Percentiles rank a stretch among this genome's conserved stretches.
phyloP scores from a whole-genome alignment of 345 rosid genomes.

The Arabis alpina region DNA sequence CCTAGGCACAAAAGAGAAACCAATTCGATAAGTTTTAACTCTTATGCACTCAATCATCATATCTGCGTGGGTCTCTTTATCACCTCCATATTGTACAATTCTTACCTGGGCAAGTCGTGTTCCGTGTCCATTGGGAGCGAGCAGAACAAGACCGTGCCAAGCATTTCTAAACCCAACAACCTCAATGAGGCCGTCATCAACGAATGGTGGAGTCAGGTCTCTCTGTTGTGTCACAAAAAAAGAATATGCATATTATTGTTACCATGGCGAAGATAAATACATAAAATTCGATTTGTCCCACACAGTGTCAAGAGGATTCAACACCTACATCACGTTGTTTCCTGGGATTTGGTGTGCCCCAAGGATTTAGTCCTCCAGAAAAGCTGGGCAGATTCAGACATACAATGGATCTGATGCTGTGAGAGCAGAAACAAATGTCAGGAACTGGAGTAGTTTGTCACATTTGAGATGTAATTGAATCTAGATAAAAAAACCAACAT shows the following conservation, averaged over 20 bases:
- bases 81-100: conserved; percentile 7
- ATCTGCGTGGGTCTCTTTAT: not conserved
- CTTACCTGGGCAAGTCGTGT: conserved; percentile 66
- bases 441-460: conserved; percentile 4
- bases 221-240: conserved; percentile 54
- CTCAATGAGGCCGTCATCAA: conserved; percentile 85
- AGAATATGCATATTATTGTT: conserved; percentile 1
- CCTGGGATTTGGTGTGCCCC: conserved; percentile 82
- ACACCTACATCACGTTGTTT: conserved; percentile 57
- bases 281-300: not conserved
- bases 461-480: not conserved
- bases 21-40: conserved; percentile 1
- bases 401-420: conserved; percentile 67
- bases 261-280: not conserved
- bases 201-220: conserved; percentile 80
- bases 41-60: conserved; percentile 12
- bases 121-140: conserved; percentile 89
- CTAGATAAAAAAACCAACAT: not conserved
- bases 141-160: conserved; percentile 93
- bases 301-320: not conserved
- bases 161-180: conserved; percentile 97
- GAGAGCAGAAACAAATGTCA: conserved; percentile 24
- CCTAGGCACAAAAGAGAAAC: conserved; percentile 48
- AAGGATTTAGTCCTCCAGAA: conserved; percentile 94
- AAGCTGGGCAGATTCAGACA: conserved; percentile 97